Conservation (phyloP, 2,329 filamentous ascomycete species). For the Penicillium paneum region DNA sequence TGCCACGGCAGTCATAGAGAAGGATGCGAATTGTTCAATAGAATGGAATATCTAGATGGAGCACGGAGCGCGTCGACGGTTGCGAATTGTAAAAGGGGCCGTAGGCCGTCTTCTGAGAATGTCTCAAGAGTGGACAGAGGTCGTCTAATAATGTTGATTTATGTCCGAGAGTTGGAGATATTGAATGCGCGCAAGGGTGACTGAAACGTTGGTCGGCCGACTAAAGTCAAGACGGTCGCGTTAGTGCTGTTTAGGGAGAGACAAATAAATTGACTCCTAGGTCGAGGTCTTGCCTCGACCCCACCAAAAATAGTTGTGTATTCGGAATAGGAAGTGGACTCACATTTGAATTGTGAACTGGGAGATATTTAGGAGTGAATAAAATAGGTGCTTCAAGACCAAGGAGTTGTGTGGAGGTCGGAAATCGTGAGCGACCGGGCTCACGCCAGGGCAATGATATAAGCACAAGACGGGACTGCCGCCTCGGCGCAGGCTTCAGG, state of each 20-base stretch:
- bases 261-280: constrained; percentile 17
- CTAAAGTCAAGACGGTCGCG: constrained; percentile 30
- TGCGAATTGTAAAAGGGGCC: constrained; percentile 9
- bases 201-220: constrained; percentile 19
- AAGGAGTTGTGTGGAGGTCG: constrained; percentile 33
- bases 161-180: not conserved
- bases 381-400: constrained; percentile 23
- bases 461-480: constrained; percentile 30
- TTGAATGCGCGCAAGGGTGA: constrained; percentile 11
- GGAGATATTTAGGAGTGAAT: constrained; percentile 10
- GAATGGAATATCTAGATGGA: constrained; percentile 9
- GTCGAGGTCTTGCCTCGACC: constrained; percentile 1
- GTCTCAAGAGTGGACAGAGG: not conserved
- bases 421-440: constrained; percentile 29
- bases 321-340: not conserved
- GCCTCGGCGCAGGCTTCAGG: constrained; percentile 31
- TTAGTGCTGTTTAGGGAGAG: constrained; percentile 29
- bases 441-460: constrained; percentile 25
- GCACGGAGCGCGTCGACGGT: constrained; percentile 8
- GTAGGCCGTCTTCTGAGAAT: not conserved
- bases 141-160: not conserved
- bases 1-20: constrained; percentile 64
- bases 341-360: constrained; percentile 12
- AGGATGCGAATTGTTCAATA: constrained; percentile 20
- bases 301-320: not conserved